Conservation (phyloP, 352 stramenopile species). For the Globisporangium ultimum region DNA sequence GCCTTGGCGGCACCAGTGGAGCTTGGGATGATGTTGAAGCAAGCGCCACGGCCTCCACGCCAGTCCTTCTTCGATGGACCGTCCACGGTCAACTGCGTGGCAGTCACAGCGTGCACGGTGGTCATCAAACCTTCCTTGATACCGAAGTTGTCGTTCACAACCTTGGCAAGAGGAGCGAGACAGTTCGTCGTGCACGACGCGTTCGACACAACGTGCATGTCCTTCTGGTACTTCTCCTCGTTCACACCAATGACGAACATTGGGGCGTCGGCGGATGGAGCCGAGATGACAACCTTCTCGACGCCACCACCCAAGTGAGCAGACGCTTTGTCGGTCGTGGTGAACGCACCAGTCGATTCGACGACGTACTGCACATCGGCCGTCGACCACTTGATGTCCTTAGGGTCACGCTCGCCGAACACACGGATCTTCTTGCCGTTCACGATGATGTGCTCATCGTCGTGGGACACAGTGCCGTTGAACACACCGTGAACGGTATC, state of each 20-base stretch:
- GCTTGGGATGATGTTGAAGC: slow-evolving; percentile 99
- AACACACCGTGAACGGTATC: slow-evolving; percentile 94
- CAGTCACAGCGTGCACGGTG: slow-evolving; percentile 98
- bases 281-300: slow-evolving; percentile 98
- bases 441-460: slow-evolving; percentile 88
- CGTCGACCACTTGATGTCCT: slow-evolving; percentile 91
- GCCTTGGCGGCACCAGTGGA: slow-evolving; percentile 98
- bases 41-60: slow-evolving; percentile 95
- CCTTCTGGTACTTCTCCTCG: slow-evolving; percentile 91
- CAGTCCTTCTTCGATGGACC: slow-evolving; percentile 98
- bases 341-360: slow-evolving; percentile 84
- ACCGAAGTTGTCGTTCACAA: slow-evolving; percentile 98
- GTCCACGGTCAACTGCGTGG: slow-evolving; percentile 97
- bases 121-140: slow-evolving; percentile 99
- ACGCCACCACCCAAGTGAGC: slow-evolving; percentile 92
- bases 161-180: slow-evolving; percentile 97
- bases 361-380: slow-evolving; percentile 94
- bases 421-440: slow-evolving; percentile 93
- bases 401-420: slow-evolving; percentile 93
- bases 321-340: slow-evolving; percentile 88
- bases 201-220: slow-evolving; percentile 97
- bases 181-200: slow-evolving; percentile 99
- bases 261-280: slow-evolving; percentile 96
- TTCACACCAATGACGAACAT: slow-evolving; percentile 99
- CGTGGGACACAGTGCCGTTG: slow-evolving; percentile 79